These are phyloP conservation scores for Boehmeria nivea DNA, from an alignment of 306 rosid genomes.

Conservation along the genomic window DNA sequence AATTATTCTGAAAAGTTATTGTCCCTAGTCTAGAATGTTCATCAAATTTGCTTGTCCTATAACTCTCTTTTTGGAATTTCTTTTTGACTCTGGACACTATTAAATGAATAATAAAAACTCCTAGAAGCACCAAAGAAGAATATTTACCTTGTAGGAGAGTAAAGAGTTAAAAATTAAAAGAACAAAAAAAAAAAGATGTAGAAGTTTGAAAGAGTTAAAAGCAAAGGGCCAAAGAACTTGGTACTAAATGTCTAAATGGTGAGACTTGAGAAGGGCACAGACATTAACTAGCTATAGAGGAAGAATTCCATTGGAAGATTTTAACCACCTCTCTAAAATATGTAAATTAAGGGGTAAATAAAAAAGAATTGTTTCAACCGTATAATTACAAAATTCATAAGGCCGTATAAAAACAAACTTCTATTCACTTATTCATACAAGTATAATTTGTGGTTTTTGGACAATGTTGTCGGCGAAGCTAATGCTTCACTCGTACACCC, in stretches of 20 bases:
- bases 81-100: no score
- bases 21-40: no score
- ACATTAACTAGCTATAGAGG: conserved; percentile 8
- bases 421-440: conserved; percentile 15
- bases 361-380: conserved; percentile 3
- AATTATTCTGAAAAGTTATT: not conserved
- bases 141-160: conserved; percentile 3
- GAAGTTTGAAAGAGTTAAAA: no score
- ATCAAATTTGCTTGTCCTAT: no score
- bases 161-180: conserved; percentile 14
- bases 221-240: no score
- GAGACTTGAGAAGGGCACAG: conserved; percentile 17
- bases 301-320: not conserved
- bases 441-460: conserved; percentile 10
- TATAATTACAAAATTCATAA: conserved; percentile 7
- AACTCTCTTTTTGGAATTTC: no score
- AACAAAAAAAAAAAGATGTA: no score
- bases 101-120: no score
- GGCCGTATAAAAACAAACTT: conserved; percentile 8
- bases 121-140: conserved; percentile 15
- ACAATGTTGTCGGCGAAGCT: conserved; percentile 12
- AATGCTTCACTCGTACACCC: conserved; percentile 4
- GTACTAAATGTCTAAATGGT: no score
- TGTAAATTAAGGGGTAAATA: no score
- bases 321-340: not conserved